A percentile compares a stretch with the other conserved stretches of the same genome.
phyloP scores from a whole-genome alignment of 176 grass and related monocot species.

The Alloteropsis semialata region DNA sequence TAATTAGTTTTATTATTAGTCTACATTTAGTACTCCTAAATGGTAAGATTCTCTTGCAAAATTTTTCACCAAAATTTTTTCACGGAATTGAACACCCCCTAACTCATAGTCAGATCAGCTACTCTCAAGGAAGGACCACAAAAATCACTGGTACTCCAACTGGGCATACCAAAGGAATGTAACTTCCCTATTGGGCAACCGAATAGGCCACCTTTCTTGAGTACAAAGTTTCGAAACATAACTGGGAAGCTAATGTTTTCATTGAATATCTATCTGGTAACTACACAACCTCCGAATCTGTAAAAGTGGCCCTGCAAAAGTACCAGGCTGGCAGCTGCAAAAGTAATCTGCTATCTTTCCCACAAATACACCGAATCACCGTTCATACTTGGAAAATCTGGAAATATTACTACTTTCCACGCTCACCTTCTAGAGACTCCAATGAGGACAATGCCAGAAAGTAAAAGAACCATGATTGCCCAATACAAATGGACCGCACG shows the following conservation, averaged over 20 bases:
- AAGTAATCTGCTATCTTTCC: neutral
- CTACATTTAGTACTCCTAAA: too few relatives aligned
- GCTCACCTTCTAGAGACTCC: neutral
- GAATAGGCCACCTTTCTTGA: neutral
- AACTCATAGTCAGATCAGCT: neutral
- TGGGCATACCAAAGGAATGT: neutral
- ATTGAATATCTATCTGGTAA: neutral
- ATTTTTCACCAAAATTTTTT: too few relatives aligned
- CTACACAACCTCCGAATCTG: neutral
- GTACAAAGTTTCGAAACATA: slow-evolving; percentile 12
- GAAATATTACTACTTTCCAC: neutral
- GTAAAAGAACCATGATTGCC: neutral
- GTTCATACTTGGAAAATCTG: neutral
- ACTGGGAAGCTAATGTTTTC: neutral
- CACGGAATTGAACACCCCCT: too few relatives aligned
- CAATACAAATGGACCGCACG: neutral
- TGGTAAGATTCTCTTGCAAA: too few relatives aligned
- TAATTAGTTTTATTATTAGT: too few relatives aligned
- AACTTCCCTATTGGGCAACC: slow-evolving; percentile 5
- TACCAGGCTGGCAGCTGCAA: neutral
- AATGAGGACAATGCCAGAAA: neutral
- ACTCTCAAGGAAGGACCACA: slow-evolving; percentile 19
- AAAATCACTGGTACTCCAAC: neutral
- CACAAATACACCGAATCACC: neutral
- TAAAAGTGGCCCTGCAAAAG: neutral